phyloP scores from a whole-genome alignment of 2,329 filamentous ascomycete genomes.

The Dothistroma pini region DNA sequence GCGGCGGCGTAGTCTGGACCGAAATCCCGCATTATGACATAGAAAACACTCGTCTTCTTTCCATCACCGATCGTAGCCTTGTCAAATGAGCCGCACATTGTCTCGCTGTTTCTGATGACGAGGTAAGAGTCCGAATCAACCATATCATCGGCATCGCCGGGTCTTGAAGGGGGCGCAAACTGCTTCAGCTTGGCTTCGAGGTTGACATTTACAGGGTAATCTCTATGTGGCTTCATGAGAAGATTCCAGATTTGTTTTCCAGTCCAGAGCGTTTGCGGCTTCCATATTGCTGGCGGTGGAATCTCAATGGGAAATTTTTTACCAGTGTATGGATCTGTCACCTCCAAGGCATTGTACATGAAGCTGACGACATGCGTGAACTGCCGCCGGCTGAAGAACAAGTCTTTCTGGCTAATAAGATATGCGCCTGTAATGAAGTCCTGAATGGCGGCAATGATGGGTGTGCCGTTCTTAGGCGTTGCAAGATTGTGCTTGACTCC shows the following conservation, averaged over 20 bases:
- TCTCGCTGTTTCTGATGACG: constrained; percentile 90
- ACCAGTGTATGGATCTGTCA: constrained; percentile 46
- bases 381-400: constrained; percentile 82
- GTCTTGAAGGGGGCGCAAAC: constrained; percentile 60
- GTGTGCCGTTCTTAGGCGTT: constrained; percentile 95
- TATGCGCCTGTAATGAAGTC: constrained; percentile 98
- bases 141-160: constrained; percentile 68
- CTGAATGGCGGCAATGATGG: constrained; percentile 97
- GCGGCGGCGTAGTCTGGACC: constrained; percentile 82
- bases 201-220: constrained; percentile 81
- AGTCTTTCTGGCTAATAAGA: constrained; percentile 84
- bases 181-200: constrained; percentile 88
- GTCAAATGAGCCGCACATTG: constrained; percentile 98
- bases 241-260: constrained; percentile 96
- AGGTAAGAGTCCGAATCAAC: constrained; percentile 76
- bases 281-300: constrained; percentile 80
- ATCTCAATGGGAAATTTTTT: constrained; percentile 67
- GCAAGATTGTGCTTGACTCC: constrained; percentile 95
- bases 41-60: constrained; percentile 98
- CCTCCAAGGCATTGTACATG: constrained; percentile 75
- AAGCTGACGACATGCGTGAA: constrained; percentile 90
- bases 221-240: constrained; percentile 80
- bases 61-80: constrained; percentile 95
- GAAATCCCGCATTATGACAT: constrained; percentile 92
- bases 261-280: constrained; percentile 86